These are phyloP conservation scores for Pseudotsuga menziesii DNA, from an alignment of 75 land plant species.

Conservation along the genomic window DNA sequence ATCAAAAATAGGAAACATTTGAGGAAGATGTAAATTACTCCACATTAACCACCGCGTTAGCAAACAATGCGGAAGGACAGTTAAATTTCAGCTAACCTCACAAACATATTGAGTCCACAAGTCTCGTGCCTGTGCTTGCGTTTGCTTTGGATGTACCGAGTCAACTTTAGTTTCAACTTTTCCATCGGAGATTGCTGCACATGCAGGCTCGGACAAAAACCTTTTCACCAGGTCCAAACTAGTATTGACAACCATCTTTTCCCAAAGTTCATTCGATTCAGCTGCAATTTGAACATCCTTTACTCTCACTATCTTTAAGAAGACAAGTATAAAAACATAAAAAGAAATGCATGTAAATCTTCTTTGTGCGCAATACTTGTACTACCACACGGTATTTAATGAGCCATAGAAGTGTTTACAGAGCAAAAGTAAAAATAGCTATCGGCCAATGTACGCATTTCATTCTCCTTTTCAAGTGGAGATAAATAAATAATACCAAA, in stretches of 20 bases:
- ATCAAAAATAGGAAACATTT: background rate
- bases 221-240: conserved; percentile 31
- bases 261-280: conserved; percentile 32
- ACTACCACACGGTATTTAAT: background rate
- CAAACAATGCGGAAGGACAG: background rate
- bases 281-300: conserved; percentile 19
- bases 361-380: background rate
- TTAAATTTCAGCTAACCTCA: conserved; percentile 29
- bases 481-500: too few species aligned
- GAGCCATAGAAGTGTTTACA: background rate
- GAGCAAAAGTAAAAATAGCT: background rate
- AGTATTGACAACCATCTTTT: conserved; percentile 34
- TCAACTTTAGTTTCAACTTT: background rate
- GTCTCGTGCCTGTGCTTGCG: conserved; percentile 22
- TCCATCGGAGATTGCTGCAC: background rate
- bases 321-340: background rate
- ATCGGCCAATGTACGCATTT: too few species aligned
- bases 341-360: background rate
- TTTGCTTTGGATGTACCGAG: background rate
- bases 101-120: conserved; percentile 70
- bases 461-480: too few species aligned
- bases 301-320: conserved; percentile 1
- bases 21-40: background rate
- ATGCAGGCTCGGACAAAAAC: conserved; percentile 26
- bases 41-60: background rate